Conservation (phyloP, 768 basidiomycete genomes). For the Tricholomella constricta region DNA sequence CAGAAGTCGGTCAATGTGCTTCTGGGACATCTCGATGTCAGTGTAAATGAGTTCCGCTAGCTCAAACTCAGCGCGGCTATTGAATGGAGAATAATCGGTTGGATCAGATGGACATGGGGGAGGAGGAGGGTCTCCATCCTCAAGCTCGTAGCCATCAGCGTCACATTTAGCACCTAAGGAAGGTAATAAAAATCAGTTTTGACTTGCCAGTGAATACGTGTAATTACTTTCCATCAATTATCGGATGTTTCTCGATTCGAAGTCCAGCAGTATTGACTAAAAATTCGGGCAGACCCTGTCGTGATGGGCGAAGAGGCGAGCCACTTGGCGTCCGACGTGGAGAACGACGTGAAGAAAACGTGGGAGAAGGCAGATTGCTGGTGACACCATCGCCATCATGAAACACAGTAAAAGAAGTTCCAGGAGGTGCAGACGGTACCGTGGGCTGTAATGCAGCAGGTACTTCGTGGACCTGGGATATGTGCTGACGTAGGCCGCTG, state of each 20-base stretch:
- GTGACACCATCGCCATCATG: too few species aligned
- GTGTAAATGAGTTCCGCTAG: conserved; percentile 5
- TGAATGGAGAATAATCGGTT: conserved; percentile 5
- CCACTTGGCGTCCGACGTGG: too few species aligned
- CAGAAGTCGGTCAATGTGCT: conserved; percentile 6
- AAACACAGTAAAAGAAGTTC: too few species aligned
- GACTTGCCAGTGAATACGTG: too few species aligned
- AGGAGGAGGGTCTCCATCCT: not conserved
- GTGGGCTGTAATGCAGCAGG: too few species aligned
- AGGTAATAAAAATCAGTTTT: not conserved
- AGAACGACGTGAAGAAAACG: too few species aligned
- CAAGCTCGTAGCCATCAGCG: conserved; percentile 1
- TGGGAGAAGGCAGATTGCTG: too few species aligned
- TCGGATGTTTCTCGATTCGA: not conserved
- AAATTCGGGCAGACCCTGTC: not conserved
- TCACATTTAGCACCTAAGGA: conserved; percentile 3
- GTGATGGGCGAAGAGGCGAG: not conserved
- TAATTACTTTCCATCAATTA: not conserved
- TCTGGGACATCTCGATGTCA: conserved; percentile 7
- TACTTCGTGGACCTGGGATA: too few species aligned
- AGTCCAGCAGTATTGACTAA: not conserved
- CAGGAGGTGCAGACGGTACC: too few species aligned
- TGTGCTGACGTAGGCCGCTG: too few species aligned
- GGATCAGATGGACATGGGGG: not conserved
- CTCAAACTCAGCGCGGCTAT: conserved; percentile 2